These are phyloP conservation scores for Jamesozyma gamospora DNA, from an alignment of 805 yeast species.

Conservation along the genomic window DNA sequence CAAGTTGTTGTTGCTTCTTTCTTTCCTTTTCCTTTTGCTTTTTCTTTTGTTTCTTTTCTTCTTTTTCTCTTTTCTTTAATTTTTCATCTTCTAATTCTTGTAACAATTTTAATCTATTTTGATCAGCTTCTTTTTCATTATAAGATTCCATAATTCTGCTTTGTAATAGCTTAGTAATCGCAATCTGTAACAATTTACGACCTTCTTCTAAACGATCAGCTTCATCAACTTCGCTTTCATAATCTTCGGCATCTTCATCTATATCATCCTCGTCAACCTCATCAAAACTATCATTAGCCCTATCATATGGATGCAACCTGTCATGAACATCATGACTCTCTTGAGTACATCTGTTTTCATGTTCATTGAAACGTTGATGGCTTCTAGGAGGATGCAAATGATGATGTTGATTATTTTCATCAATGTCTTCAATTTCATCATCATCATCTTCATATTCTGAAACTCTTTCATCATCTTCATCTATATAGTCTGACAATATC, in stretches of 20 bases:
- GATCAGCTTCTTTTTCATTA: constrained; percentile 73
- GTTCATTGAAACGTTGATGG: background rate
- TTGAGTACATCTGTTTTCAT: too few relatives aligned
- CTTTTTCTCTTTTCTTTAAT: constrained; percentile 50
- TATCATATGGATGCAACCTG: constrained; percentile 1
- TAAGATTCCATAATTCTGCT: constrained; percentile 65
- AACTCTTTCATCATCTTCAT: constrained; percentile 18
- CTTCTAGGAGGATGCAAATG: constrained; percentile 4
- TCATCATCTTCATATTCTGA: constrained; percentile 6
- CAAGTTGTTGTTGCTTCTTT: constrained; percentile 50
- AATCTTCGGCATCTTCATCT: constrained; percentile 19
- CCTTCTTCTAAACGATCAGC: constrained; percentile 68
- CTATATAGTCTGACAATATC: constrained; percentile 8
- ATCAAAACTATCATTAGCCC: constrained; percentile 8
- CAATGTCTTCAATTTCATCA: constrained; percentile 1
- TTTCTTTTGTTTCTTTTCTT: constrained; percentile 53
- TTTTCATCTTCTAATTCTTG: constrained; percentile 67
- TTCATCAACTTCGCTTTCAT: constrained; percentile 38
- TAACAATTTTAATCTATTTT: constrained; percentile 49
- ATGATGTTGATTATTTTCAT: constrained; percentile 6
- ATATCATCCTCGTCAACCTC: constrained; percentile 12
- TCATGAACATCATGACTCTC: background rate
- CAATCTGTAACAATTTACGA: constrained; percentile 66
- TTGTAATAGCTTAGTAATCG: constrained; percentile 69
- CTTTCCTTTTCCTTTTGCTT: constrained; percentile 64